Percentiles rank a stretch among this genome's conserved stretches.
phyloP scores from a whole-genome alignment of 768 basidiomycete species.

The Naganishia antarctica region DNA sequence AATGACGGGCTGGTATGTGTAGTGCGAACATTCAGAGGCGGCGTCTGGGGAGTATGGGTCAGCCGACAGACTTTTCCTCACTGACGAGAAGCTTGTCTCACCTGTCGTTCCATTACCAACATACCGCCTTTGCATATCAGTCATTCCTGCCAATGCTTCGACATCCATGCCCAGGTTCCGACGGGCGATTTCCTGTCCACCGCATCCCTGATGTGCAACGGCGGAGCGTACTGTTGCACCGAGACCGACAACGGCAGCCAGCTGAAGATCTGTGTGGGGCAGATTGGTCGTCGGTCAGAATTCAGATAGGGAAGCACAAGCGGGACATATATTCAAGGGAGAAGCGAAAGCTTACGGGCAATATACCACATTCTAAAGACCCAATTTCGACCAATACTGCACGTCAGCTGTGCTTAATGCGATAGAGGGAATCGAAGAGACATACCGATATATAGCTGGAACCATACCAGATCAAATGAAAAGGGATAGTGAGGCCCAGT shows the following conservation, averaged over 20 bases:
- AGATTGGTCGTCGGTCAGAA: too few relatives aligned
- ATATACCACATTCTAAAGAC: too few relatives aligned
- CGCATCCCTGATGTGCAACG: conserved; percentile 7
- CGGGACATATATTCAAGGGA: too few relatives aligned
- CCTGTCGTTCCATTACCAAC: conserved; percentile 6
- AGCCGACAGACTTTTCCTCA: not conserved
- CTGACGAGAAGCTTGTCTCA: not conserved
- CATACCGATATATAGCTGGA: too few relatives aligned
- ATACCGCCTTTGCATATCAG: not conserved
- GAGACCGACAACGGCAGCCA: not conserved
- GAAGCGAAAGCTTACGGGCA: too few relatives aligned
- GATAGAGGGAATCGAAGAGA: too few relatives aligned
- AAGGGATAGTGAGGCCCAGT: too few relatives aligned
- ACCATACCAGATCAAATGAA: too few relatives aligned
- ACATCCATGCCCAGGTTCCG: conserved; percentile 17
- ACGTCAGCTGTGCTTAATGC: too few relatives aligned
- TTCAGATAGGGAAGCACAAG: too few relatives aligned
- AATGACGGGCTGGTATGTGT: conserved; percentile 41
- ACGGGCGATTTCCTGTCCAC: conserved; percentile 14
- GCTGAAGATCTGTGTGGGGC: too few relatives aligned
- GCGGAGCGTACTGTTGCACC: not conserved
- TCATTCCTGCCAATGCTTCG: not conserved
- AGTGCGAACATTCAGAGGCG: conserved; percentile 40
- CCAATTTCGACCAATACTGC: too few relatives aligned
- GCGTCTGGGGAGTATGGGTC: conserved; percentile 30